Evolutionary conservation across 345 rosid species (phyloP), one percentile per base, ranked within the genome.

Genomic region (Kernera saxatilis): DNA sequence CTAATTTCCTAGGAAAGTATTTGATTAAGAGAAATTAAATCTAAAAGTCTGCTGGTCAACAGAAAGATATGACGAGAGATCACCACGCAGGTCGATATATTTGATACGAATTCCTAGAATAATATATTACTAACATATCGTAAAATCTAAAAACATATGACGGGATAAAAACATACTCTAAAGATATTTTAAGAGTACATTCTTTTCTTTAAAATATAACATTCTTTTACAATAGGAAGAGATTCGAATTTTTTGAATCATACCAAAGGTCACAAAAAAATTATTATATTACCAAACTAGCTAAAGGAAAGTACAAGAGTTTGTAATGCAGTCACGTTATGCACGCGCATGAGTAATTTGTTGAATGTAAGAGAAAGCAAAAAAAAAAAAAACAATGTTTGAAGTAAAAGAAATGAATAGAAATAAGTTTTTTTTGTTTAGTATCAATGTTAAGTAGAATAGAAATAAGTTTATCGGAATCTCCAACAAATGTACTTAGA

Each of bases 41-140:
- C 17, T 44, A 22, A 43, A 58, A 58, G 44, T 72, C 12, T 53
- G 48, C 9, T 35, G 70, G 70, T 72, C 77, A 72, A 55, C 22
- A 54, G 64, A 43, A 37, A 25, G 26, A n/a, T 41, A 41, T 71
- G 46, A 63, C 64, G 46, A 64, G 51, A 64, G 77, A 72, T 64
- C 57, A 64, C 76, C 17, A 46, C 77, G 77, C 77, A 64, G 12
- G 77, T 64, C 71, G 55, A 64, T 72, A 64, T 64, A 72, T 72
- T 27, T 72, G 71, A 58, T 72, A 26, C 77, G 64, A 13, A 23
- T 35, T 55, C 44, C 77, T 17, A 72, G 49, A 72, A 35, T 44
- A 40, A 27, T 40, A 37, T 62, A 61, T 71, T 41, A 71, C 6
- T 71, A 22, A 37, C 39, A 39, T 59, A 62, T 2, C 53, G 45